Conservation (phyloP, 768 basidiomycete species). For the Leucocoprinus birnbaumii region DNA sequence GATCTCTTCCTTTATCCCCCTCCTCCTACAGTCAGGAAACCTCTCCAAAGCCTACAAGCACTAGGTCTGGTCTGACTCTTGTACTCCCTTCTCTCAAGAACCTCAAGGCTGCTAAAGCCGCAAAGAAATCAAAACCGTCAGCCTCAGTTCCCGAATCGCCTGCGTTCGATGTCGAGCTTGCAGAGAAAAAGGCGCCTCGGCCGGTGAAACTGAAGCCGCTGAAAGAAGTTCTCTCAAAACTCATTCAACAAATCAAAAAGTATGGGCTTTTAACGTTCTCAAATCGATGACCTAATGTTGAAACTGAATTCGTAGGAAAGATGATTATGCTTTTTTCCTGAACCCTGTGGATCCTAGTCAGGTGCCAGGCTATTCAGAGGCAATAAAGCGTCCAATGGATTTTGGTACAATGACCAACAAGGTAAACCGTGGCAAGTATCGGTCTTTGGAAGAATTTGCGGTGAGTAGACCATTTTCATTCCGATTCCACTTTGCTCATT, state of each 20-base stretch:
- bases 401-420: conserved; percentile 83
- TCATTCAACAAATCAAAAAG: conserved; percentile 78
- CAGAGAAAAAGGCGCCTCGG: conserved; percentile 45
- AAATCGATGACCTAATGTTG: neutral
- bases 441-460: conserved; percentile 76
- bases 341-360: conserved; percentile 58
- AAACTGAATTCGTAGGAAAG: conserved; percentile 50
- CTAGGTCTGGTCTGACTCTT: conserved; percentile 56
- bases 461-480: conserved; percentile 38
- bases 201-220: conserved; percentile 77
- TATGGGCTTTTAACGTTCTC: conserved; percentile 28
- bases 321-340: conserved; percentile 84
- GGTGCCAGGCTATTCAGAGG: conserved; percentile 62
- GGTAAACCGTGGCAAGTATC: conserved; percentile 73
- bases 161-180: conserved; percentile 20
- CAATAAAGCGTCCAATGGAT: conserved; percentile 89
- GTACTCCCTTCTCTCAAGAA: conserved; percentile 66
- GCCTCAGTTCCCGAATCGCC: conserved; percentile 16
- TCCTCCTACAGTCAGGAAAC: conserved; percentile 2
- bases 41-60: conserved; percentile 12
- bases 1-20: conserved; percentile 9
- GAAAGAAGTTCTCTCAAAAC: conserved; percentile 67
- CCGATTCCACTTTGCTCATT: neutral
- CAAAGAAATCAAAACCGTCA: conserved; percentile 43
- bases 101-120: conserved; percentile 52